Percentiles rank a stretch among this genome's conserved stretches.
phyloP scores from a whole-genome alignment of 2,329 filamentous ascomycete genomes.

The Biscogniauxia sp. region DNA sequence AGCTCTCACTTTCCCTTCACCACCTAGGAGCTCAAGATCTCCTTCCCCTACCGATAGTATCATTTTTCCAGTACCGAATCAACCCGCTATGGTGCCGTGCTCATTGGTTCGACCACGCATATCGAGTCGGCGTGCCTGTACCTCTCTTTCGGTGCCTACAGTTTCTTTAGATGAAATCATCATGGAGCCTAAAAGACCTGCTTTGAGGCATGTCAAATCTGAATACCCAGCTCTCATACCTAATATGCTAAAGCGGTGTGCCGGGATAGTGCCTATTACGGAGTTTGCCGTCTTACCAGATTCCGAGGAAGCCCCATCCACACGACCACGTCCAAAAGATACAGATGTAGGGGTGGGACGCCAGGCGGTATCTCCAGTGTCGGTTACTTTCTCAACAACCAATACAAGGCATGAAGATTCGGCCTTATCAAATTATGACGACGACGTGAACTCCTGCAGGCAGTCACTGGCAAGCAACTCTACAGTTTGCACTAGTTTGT shows the following conservation, averaged over 20 bases:
- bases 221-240: neutral
- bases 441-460: slow-evolving; percentile 8
- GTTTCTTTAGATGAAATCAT: slow-evolving; percentile 25
- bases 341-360: neutral
- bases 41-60: slow-evolving; percentile 19
- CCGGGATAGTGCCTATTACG: neutral
- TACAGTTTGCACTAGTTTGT: slow-evolving; percentile 15
- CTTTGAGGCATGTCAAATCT: slow-evolving; percentile 1
- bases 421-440: slow-evolving; percentile 3
- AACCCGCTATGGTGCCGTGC: neutral
- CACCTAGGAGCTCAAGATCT: slow-evolving; percentile 23
- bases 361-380: neutral
- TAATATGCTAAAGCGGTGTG: neutral
- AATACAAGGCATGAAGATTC: slow-evolving; percentile 3
- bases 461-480: slow-evolving; percentile 16
- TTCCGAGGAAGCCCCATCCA: neutral
- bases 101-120: slow-evolving; percentile 18
- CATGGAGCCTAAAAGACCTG: slow-evolving; percentile 16
- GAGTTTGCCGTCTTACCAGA: neutral
- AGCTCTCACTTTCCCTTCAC: slow-evolving; percentile 27
- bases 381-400: slow-evolving; percentile 1
- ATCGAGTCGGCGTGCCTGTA: slow-evolving; percentile 22
- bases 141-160: slow-evolving; percentile 11
- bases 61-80: slow-evolving; percentile 7
- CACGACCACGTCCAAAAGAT: neutral